Evolutionary conservation across 805 yeast genomes (phyloP), one percentile per base, ranked within the genome.

Genomic region (Saturnispora silvae): DNA sequence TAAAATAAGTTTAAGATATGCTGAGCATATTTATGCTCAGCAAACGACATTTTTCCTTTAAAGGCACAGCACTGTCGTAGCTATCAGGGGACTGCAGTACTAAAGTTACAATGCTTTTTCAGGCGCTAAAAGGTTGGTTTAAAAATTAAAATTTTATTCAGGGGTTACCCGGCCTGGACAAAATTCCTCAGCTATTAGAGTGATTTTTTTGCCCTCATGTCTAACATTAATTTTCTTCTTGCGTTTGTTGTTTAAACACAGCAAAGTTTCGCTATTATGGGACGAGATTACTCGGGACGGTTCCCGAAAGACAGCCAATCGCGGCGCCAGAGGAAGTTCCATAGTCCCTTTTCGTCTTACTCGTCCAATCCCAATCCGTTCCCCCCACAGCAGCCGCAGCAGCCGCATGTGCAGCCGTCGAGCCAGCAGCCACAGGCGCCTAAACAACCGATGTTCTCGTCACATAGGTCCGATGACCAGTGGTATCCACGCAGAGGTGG

Each of bases 301-400:
- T 47, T 44, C 33, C 48, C 45, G 28, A 51, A 49, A 40, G 59
- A 22, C 24, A 10, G 10, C 24, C 24, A 22, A 8, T 22, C 24
- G 10, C 24, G 24, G 10, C 24, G 24, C 24, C 24, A 52, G 20
- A 40, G 52, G 26, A 53, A 49, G 35, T 52, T 41, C 31, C 43
- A 42, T 23, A 38, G 48, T n/a, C 38, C 46, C 14, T 30, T 33
- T 27, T 29, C 43, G 14, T 40, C 48, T 28, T 39, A 42, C 32
- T 32, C 43, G 11, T 44, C 42, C 4, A 38, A 41, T 16, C 40
- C 45, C 3, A 56, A 55, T 34, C 60, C 60, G 2, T 55, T 56
- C 28, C 52, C 60, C 3, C 51, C 59, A n/a, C 41, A 54, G 35
- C 43, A 55, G 32, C 29, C 40, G 3, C 31, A 28, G 31, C 20